Conservation (phyloP, 2,329 filamentous ascomycete species). For the Chaetomiaceae sp. region DNA sequence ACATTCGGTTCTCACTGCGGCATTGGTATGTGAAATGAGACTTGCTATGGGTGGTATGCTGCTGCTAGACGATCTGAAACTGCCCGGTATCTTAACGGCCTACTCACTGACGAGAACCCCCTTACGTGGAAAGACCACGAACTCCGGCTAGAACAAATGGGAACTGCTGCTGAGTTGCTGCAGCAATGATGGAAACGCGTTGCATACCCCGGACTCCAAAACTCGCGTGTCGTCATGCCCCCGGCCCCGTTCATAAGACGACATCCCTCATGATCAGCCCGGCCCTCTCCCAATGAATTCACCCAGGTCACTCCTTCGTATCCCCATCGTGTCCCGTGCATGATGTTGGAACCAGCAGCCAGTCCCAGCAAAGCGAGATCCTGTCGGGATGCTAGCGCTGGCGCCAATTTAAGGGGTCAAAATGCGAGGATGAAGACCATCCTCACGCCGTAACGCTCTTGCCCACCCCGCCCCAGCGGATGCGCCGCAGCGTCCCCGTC, state of each 20-base stretch:
- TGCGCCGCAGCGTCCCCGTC: slow-evolving; percentile 44
- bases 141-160: not conserved
- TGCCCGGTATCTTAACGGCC: slow-evolving; percentile 1
- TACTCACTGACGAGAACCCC: not conserved
- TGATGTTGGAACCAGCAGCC: not conserved
- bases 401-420: too few relatives aligned
- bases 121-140: not conserved
- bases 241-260: not conserved
- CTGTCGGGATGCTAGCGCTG: too few relatives aligned
- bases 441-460: slow-evolving; percentile 43
- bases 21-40: too few relatives aligned
- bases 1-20: too few relatives aligned
- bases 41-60: not conserved
- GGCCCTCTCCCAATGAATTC: not conserved
- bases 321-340: not conserved
- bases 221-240: not conserved
- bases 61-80: slow-evolving; percentile 3
- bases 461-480: slow-evolving; percentile 48
- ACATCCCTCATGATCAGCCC: slow-evolving; percentile 1
- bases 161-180: not conserved
- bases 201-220: not conserved
- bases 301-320: not conserved
- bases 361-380: not conserved
- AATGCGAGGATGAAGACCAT: too few relatives aligned
- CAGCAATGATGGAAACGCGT: not conserved